Evolutionary conservation across 345 rosid genomes (phyloP).

Genomic region (Lenwebbia sp.): DNA sequence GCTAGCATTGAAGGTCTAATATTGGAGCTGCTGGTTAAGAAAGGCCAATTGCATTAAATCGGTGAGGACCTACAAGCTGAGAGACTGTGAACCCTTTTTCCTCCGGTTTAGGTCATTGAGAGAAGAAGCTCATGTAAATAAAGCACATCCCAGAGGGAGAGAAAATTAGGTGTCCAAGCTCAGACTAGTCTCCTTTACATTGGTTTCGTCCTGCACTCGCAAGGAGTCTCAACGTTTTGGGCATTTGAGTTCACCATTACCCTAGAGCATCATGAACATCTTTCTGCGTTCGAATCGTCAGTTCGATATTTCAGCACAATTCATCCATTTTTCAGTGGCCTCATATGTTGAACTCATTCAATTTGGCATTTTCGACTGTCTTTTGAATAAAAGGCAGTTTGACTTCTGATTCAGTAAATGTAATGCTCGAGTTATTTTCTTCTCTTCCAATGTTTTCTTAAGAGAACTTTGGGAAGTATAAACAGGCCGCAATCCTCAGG

Average conservation of each 20-base stretch:
- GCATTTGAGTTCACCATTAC: neutral
- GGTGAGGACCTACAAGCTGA: neutral
- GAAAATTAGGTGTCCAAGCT: neutral
- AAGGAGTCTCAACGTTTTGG: neutral
- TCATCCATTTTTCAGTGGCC: neutral
- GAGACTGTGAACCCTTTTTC: neutral
- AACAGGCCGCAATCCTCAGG: neutral
- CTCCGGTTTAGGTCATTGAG: neutral
- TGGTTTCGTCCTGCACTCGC: neutral
- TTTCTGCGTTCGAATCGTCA: neutral
- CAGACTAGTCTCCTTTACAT: neutral
- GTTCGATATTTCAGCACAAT: neutral
- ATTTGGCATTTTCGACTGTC: neutral
- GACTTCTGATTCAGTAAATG: neutral
- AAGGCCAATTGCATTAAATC: neutral
- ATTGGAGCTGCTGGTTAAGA: neutral
- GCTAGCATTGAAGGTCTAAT: constrained; percentile 57
- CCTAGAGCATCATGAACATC: neutral
- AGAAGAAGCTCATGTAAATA: neutral
- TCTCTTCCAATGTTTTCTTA: neutral
- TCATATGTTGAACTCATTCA: neutral
- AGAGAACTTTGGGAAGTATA: neutral
- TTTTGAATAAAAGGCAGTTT: neutral
- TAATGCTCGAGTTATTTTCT: neutral
- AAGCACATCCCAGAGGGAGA: neutral